A percentile compares a stretch with the other conserved stretches of the same genome.
Conservation (phyloP, 345 rosid species). For the Boechera divaricarpa region DNA sequence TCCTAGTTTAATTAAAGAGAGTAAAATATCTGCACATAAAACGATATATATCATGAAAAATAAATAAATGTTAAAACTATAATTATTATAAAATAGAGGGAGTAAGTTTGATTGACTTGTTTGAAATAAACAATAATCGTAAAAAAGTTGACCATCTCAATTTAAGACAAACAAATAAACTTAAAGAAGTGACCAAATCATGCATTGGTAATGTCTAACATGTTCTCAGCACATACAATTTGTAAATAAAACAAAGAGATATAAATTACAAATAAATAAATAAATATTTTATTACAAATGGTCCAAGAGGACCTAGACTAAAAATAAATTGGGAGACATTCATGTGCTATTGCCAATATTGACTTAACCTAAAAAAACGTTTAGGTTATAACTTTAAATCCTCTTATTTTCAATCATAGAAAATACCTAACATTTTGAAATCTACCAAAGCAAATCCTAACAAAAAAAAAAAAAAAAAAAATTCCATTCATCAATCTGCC, state of each 20-base stretch:
- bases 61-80: too few species aligned
- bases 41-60: too few species aligned
- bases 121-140: background rate
- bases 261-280: background rate
- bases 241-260: background rate
- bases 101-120: too few species aligned
- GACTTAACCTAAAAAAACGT: background rate
- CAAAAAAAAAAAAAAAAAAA: background rate
- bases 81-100: too few species aligned
- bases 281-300: background rate
- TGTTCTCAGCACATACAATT: constrained; percentile 32
- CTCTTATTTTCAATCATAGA: too few species aligned
- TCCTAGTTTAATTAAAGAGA: too few species aligned
- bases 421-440: background rate
- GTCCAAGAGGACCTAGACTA: background rate
- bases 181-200: constrained; percentile 35
- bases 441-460: background rate
- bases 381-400: too few species aligned
- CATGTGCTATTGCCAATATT: constrained; percentile 12
- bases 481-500: background rate
- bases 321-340: background rate
- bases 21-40: too few species aligned
- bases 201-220: constrained; percentile 41
- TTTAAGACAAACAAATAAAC: constrained; percentile 5
- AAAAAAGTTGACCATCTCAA: background rate